phyloP scores from a whole-genome alignment of 164 flowering plant species.

The Macadamia integrifolia region DNA sequence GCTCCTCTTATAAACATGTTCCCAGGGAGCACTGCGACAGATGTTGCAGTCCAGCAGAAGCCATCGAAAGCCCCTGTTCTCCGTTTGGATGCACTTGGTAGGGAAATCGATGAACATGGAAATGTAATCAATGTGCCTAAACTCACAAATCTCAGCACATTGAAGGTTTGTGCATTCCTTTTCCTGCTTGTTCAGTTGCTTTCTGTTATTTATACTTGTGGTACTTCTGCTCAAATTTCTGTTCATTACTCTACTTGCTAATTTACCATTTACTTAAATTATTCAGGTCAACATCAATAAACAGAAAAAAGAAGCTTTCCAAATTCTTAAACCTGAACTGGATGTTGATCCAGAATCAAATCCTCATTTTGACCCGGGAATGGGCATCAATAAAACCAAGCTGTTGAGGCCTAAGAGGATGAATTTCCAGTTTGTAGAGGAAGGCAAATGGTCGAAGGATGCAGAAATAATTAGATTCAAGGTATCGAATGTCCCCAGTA shows the following conservation, averaged over 20 bases:
- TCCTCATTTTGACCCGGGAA: constrained; percentile 75
- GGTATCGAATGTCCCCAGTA: constrained; percentile 34
- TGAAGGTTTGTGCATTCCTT: constrained; percentile 56
- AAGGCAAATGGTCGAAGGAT: constrained; percentile 93
- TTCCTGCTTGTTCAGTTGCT: neutral
- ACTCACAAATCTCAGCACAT: constrained; percentile 72
- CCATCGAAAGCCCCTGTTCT: constrained; percentile 96
- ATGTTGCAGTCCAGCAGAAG: constrained; percentile 53
- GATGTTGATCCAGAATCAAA: constrained; percentile 82
- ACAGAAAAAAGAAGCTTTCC: constrained; percentile 94
- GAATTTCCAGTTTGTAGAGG: constrained; percentile 94
- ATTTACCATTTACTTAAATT: constrained; percentile 2
- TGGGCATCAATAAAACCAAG: constrained; percentile 87
- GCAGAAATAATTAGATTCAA: constrained; percentile 78
- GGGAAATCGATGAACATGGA: constrained; percentile 97
- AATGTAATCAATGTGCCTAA: constrained; percentile 78
- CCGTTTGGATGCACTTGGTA: constrained; percentile 90
- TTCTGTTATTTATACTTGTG: neutral
- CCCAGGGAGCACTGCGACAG: constrained; percentile 66
- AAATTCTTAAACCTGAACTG: constrained; percentile 85
- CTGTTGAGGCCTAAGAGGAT: constrained; percentile 85
- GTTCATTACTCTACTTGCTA: constrained; percentile 5
- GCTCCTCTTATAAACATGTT: constrained; percentile 90
- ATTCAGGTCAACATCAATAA: constrained; percentile 96
- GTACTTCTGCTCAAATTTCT: neutral